phyloP scores from a whole-genome alignment of 371 early-diverging fungal species.

The Saksenaea oblongispora region DNA sequence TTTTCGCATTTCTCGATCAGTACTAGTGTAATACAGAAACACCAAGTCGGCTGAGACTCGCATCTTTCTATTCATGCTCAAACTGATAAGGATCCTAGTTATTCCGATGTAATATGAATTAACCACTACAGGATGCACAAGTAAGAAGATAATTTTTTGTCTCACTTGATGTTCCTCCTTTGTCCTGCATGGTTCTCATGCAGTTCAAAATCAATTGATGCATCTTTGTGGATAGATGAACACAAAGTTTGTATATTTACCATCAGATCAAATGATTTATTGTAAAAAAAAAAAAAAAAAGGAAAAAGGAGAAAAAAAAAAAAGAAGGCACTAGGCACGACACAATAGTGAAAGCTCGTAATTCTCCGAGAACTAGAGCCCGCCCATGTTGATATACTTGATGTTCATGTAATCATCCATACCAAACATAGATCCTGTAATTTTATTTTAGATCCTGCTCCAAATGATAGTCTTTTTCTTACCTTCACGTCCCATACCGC shows the following conservation, averaged over 20 bases:
- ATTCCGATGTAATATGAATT: not conserved
- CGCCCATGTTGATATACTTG: conserved; percentile 61
- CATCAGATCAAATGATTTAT: not conserved
- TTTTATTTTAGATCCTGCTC: not conserved
- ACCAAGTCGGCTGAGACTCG: not conserved
- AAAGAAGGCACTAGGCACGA: no score
- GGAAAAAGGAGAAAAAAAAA: no score
- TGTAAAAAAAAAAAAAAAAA: not conserved
- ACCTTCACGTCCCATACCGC: conserved; percentile 83
- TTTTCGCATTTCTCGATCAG: not conserved
- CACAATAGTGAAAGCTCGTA: no score
- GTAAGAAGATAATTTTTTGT: no score
- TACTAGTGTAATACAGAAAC: not conserved
- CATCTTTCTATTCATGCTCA: not conserved
- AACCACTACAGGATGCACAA: not conserved
- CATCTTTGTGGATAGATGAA: not conserved
- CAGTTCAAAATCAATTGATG: not conserved
- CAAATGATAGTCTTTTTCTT: conserved; percentile 1
- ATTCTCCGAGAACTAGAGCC: conserved; percentile 12
- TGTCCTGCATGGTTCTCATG: not conserved
- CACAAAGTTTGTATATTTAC: not conserved
- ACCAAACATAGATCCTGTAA: conserved; percentile 58
- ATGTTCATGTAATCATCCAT: conserved; percentile 66
- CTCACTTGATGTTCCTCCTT: not conserved
- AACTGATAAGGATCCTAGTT: not conserved